A percentile compares a stretch with the other conserved stretches of the same genome.
Conservation (phyloP, 179 eudicot species). For the Carnegiea gigantea region DNA sequence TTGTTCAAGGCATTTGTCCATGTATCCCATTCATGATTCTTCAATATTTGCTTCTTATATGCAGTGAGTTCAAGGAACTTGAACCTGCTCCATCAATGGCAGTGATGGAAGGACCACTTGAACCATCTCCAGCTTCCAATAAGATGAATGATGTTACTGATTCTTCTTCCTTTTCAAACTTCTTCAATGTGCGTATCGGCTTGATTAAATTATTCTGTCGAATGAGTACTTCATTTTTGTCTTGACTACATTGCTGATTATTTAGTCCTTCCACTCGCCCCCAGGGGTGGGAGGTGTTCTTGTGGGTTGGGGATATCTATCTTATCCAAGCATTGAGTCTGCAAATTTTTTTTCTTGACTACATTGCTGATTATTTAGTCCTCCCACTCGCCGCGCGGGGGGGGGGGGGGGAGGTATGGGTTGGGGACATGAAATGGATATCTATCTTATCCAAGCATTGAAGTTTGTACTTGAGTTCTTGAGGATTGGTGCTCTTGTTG, state of each 20-base stretch:
- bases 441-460: too few species aligned
- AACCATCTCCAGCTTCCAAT: slow-evolving; percentile 46
- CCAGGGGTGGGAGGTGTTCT: not conserved
- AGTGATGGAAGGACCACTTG: slow-evolving; percentile 62
- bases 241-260: not conserved
- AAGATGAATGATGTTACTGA: slow-evolving; percentile 42
- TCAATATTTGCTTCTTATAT: slow-evolving; percentile 11
- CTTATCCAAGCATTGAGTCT: too few species aligned
- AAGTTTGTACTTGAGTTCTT: too few species aligned
- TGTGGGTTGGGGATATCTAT: too few species aligned
- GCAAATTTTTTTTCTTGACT: not conserved
- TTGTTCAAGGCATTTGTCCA: not conserved
- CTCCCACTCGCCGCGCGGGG: not conserved
- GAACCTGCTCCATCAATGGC: slow-evolving; percentile 62
- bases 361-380: not conserved
- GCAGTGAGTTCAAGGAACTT: slow-evolving; percentile 79
- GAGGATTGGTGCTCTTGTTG: not conserved
- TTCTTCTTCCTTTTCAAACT: slow-evolving; percentile 52
- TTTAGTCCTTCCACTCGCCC: not conserved
- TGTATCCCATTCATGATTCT: not conserved
- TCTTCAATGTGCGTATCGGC: slow-evolving; percentile 55
- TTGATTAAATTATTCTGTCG: not conserved
- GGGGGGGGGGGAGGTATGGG: not conserved
- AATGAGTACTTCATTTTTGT: not conserved
- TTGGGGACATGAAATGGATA: too few species aligned